phyloP scores from a whole-genome alignment of 2,329 filamentous ascomycete genomes.

The Curvularia eragrostidis region DNA sequence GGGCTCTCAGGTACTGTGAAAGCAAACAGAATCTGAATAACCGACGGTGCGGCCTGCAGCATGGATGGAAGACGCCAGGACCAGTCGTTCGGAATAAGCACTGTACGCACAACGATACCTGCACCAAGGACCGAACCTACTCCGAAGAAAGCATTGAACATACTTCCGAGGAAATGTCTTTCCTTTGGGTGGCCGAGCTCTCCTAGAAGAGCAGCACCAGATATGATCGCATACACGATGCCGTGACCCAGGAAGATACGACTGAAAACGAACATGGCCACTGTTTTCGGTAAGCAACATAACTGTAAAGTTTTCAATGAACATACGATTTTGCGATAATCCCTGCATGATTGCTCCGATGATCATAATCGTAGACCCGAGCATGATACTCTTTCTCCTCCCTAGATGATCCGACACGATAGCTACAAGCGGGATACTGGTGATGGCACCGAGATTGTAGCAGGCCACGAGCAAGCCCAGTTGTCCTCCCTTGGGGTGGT shows the following conservation, averaged over 20 bases:
- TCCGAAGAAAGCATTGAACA: conserved; percentile 74
- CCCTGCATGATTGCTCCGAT: conserved; percentile 65
- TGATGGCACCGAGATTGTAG: conserved; percentile 66
- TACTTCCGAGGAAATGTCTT: conserved; percentile 68
- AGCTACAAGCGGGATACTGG: conserved; percentile 65
- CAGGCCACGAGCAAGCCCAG: conserved; percentile 65
- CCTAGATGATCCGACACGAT: conserved; percentile 63
- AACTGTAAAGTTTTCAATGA: too few species aligned
- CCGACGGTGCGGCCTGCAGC: conserved; percentile 67
- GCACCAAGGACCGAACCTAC: conserved; percentile 63
- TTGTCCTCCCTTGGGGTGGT: conserved; percentile 54
- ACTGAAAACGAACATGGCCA: conserved; percentile 63
- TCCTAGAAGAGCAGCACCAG: conserved; percentile 68
- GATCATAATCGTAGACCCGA: conserved; percentile 62
- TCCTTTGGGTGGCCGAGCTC: conserved; percentile 74
- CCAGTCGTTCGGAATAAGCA: conserved; percentile 65
- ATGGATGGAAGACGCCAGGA: conserved; percentile 71
- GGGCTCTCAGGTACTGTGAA: conserved; percentile 70
- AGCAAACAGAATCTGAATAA: conserved; percentile 69
- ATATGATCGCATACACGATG: conserved; percentile 69
- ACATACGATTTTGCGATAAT: conserved; percentile 52
- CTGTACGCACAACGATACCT: conserved; percentile 69
- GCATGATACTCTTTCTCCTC: conserved; percentile 63
- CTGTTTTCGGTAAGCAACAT: conserved; percentile 14
- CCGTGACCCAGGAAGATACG: conserved; percentile 72